Evolutionary conservation across 75 land plant genomes (phyloP), one percentile per base, ranked within the genome.

Genomic region (Pinus tabuliformis): DNA sequence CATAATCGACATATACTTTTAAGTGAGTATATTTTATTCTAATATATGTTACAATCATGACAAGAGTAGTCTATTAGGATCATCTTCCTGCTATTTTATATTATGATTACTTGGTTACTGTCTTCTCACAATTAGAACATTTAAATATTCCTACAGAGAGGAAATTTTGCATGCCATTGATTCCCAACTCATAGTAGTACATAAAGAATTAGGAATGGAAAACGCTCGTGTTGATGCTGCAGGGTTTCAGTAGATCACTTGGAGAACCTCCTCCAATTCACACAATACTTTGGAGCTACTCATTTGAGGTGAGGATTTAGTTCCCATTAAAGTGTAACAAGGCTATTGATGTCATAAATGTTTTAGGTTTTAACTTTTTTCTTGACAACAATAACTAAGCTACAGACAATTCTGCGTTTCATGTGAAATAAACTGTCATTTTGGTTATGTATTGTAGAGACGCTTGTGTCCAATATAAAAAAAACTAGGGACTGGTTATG

Each of bases 101-200:
- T 16, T 58, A 20, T 58, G n/a, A 20, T 58, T 16, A 0, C 5
- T 58, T 4, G 59, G 17, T 16, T 58, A 20, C n/a, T 58, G 59
- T 58, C 5, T 6, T 58, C 17, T 58, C 0, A 49, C 11, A 20
- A 58, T 58, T 58, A 58, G 3, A 58, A 6, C 59, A 58, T 58
- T 57, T 58, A 17, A 17, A 58, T 18, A 0, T 16, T 58, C n/a
- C 18, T 58, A 14, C 81, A 93, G 95, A 81, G 90, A 79, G 78
- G 91, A 93, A 78, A 85, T 93, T 57, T 58, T 91, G 37, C 87
- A 78, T 73, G 95, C 95, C 14, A 92, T 92, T 60, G 95, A 92
- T 86, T 84, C 83, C 26, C 87, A 92, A 20, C 85, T 87, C 58
- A 39, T 59, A 36, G 86, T 90, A 0, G 78, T 90, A 39, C 75